phyloP scores from a whole-genome alignment of 2,329 filamentous ascomycete species.

The Fusarium drepaniforme region DNA sequence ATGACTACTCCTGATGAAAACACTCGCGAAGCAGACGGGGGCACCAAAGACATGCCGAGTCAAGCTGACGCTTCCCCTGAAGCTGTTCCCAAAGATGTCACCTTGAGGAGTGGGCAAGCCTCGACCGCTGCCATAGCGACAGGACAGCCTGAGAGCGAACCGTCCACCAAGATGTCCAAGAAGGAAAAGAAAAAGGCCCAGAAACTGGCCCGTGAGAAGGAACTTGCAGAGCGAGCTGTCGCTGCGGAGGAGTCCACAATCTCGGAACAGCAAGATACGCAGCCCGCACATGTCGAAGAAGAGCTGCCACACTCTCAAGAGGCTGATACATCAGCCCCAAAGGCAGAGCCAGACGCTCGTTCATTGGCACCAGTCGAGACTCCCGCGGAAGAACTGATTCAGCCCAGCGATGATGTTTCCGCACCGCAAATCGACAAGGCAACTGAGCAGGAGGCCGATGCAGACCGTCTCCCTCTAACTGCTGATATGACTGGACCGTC shows the following conservation, averaged over 20 bases:
- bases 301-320: constrained; percentile 2
- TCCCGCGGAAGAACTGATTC: constrained; percentile 13
- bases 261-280: background rate
- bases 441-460: constrained; percentile 37
- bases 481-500: background rate
- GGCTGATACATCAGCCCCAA: background rate
- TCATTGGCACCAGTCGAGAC: background rate
- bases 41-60: background rate
- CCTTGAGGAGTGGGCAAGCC: background rate
- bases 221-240: constrained; percentile 8
- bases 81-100: background rate
- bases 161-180: constrained; percentile 43
- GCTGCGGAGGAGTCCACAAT: background rate
- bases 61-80: background rate
- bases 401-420: constrained; percentile 27
- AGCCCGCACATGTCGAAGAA: constrained; percentile 4
- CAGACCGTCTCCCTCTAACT: background rate
- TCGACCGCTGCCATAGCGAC: background rate
- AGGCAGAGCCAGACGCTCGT: background rate
- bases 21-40: background rate
- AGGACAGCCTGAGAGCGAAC: background rate
- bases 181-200: constrained; percentile 54
- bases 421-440: constrained; percentile 32
- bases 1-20: background rate
- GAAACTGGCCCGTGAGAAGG: constrained; percentile 43